Percentiles rank a stretch among this genome's conserved stretches.
phyloP scores from a whole-genome alignment of 164 flowering plant species.

The Berberis thunbergii region DNA sequence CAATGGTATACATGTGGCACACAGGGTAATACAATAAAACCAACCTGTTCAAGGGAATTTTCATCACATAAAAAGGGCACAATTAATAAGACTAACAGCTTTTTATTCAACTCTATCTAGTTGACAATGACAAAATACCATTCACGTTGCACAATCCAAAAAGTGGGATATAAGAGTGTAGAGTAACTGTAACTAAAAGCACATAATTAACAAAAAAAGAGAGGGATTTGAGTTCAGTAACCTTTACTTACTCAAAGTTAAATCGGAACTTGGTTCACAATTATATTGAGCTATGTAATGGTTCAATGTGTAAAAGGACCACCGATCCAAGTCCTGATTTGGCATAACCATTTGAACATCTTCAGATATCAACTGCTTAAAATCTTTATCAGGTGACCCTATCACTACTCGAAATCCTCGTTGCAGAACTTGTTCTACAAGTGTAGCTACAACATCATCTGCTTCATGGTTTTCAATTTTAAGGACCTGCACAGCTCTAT shows the following conservation, averaged over 20 bases:
- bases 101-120: too few relatives aligned
- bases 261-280: constrained; percentile 74
- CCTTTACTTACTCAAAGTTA: constrained; percentile 69
- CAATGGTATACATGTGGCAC: too few relatives aligned
- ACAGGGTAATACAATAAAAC: too few relatives aligned
- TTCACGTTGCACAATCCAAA: too few relatives aligned
- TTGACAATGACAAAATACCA: too few relatives aligned
- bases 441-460: constrained; percentile 94
- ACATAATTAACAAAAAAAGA: too few relatives aligned
- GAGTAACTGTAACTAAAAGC: too few relatives aligned
- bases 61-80: too few relatives aligned
- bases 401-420: constrained; percentile 60
- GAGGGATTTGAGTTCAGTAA: neutral
- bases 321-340: constrained; percentile 57
- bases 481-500: constrained; percentile 40
- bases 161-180: too few relatives aligned
- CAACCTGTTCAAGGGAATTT: too few relatives aligned
- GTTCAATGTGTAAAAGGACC: constrained; percentile 89
- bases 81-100: too few relatives aligned
- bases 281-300: constrained; percentile 73
- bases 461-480: constrained; percentile 75
- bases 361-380: constrained; percentile 88
- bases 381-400: constrained; percentile 98
- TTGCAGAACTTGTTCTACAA: constrained; percentile 51
- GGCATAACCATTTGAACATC: constrained; percentile 90